phyloP scores from a whole-genome alignment of 345 rosid genomes.

The Barbarea vulgaris region DNA sequence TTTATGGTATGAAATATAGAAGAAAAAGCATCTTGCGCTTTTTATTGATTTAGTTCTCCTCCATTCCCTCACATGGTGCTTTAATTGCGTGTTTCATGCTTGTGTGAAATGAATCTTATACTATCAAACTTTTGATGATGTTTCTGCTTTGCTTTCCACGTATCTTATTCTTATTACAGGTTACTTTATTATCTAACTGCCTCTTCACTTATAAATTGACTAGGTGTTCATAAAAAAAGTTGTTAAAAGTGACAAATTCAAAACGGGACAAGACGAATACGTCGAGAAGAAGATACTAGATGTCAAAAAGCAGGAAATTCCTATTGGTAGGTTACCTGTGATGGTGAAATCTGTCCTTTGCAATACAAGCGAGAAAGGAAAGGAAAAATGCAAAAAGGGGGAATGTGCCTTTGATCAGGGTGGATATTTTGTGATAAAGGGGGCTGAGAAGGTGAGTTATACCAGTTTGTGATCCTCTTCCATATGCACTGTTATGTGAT shows the following conservation, averaged over 20 bases:
- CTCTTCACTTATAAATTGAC: slow-evolving; percentile 30
- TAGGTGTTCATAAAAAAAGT: slow-evolving; percentile 58
- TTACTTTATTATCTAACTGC: slow-evolving; percentile 9
- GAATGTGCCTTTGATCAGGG: slow-evolving; percentile 95
- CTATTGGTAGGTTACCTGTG: slow-evolving; percentile 80
- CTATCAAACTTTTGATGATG: slow-evolving; percentile 5
- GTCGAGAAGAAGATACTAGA: slow-evolving; percentile 45
- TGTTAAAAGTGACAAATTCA: slow-evolving; percentile 72
- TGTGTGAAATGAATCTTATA: not conserved
- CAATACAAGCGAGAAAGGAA: slow-evolving; percentile 59
- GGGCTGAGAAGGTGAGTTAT: slow-evolving; percentile 82
- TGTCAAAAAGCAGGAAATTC: slow-evolving; percentile 52
- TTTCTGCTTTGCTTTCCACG: slow-evolving; percentile 21
- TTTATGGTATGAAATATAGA: not conserved
- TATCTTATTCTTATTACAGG: slow-evolving; percentile 1
- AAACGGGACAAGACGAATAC: slow-evolving; percentile 70
- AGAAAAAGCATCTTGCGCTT: not conserved
- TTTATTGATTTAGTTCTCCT: not conserved
- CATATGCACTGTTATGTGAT: not conserved
- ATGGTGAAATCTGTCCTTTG: slow-evolving; percentile 87
- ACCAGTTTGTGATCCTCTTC: not conserved
- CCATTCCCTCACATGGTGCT: not conserved
- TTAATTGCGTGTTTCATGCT: not conserved
- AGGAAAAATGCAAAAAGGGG: slow-evolving; percentile 37
- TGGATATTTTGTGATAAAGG: slow-evolving; percentile 86